Evolutionary conservation across 768 basidiomycete species (phyloP).

Genomic region (Termitomyces sp.): DNA sequence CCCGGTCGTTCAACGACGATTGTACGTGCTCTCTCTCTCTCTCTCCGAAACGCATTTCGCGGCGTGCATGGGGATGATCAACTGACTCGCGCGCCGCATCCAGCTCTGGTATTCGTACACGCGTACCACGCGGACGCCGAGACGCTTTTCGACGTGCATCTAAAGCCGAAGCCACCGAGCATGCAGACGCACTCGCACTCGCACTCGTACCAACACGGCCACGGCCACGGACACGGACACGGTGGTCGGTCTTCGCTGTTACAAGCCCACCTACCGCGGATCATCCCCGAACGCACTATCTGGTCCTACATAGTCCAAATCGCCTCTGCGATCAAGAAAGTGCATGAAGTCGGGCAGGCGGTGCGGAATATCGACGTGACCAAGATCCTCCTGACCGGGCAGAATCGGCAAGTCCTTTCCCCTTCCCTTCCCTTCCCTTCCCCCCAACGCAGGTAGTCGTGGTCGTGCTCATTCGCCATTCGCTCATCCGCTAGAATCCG

Average conservation of each 20-base stretch:
- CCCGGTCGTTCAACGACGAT: constrained; percentile 85
- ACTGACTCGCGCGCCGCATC: not conserved
- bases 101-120: constrained; percentile 89
- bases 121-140: constrained; percentile 82
- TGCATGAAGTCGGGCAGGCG: constrained; percentile 78
- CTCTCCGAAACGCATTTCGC: constrained; percentile 4
- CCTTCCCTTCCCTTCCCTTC: too few relatives aligned
- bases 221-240: too few relatives aligned
- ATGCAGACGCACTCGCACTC: constrained; percentile 15
- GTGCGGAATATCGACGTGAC: constrained; percentile 79
- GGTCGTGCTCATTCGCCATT: too few relatives aligned
- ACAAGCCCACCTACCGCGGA: constrained; percentile 18
- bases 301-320: constrained; percentile 96
- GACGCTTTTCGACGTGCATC: constrained; percentile 76
- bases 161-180: constrained; percentile 48
- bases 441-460: not conserved
- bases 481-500: constrained; percentile 50
- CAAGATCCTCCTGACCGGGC: constrained; percentile 84
- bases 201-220: constrained; percentile 15
- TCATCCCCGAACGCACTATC: constrained; percentile 72
- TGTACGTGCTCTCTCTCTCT: constrained; percentile 47
- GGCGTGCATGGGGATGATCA: too few relatives aligned
- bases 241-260: constrained; percentile 19
- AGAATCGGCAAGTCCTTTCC: constrained; percentile 83
- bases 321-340: constrained; percentile 77